Conservation (phyloP, 768 basidiomycete genomes). For the Fibroporia radiculosa region DNA sequence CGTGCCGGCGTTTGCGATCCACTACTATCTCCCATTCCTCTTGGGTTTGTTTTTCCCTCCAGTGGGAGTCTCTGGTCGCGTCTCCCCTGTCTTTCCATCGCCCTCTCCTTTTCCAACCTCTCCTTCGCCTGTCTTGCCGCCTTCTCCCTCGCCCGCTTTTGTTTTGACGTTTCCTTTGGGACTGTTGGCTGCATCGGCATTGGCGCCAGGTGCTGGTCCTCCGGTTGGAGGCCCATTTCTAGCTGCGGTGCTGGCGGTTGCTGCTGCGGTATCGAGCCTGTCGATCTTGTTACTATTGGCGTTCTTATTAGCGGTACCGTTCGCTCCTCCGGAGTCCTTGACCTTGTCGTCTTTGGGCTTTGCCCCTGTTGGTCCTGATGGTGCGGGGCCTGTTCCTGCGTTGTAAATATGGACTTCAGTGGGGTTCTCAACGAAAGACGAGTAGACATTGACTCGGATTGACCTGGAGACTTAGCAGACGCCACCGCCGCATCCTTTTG, state of each 20-base stretch:
- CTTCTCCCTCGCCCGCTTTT: not conserved
- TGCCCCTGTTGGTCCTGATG: not conserved
- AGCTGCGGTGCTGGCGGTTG: not conserved
- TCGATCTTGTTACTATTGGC: not conserved
- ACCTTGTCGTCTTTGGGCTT: not conserved
- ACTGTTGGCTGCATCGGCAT: not conserved
- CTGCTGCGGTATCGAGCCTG: not conserved
- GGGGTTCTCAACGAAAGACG: not conserved
- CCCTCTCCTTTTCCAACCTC: constrained; percentile 1
- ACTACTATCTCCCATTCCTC: not conserved
- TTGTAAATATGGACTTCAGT: constrained; percentile 4
- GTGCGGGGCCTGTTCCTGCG: not conserved
- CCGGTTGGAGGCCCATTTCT: not conserved
- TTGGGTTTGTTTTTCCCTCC: not conserved
- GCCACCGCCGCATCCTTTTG: not conserved
- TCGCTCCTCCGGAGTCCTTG: not conserved
- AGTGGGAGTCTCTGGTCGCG: not conserved
- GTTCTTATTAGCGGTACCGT: constrained; percentile 4
- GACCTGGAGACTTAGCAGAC: constrained; percentile 7
- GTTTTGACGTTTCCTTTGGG: not conserved
- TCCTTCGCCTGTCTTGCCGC: not conserved
- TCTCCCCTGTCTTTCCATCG: not conserved
- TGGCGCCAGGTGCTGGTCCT: not conserved
- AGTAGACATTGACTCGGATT: not conserved
- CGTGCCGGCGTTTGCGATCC: not conserved